Percentiles rank a stretch among this genome's conserved stretches.
phyloP scores from a whole-genome alignment of 768 basidiomycete genomes.

The Tephrocybe sp. region DNA sequence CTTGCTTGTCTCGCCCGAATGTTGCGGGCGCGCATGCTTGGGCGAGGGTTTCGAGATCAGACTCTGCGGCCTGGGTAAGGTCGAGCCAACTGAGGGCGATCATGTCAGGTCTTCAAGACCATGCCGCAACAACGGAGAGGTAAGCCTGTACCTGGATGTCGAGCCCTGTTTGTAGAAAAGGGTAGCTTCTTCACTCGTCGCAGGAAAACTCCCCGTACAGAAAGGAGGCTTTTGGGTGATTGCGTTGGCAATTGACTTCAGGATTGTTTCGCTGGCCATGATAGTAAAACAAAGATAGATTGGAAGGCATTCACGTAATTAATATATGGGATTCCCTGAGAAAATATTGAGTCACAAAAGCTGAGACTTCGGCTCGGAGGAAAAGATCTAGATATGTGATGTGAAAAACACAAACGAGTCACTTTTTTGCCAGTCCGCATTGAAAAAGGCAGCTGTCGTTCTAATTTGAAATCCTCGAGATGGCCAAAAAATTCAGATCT shows the following conservation, averaged over 20 bases:
- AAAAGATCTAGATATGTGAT: too few species aligned
- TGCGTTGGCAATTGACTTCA: background rate
- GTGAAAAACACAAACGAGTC: too few species aligned
- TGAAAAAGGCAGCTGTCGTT: too few species aligned
- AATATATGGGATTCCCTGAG: too few species aligned
- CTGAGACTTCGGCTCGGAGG: too few species aligned
- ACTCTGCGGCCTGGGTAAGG: conserved; percentile 5
- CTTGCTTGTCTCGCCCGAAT: conserved; percentile 35
- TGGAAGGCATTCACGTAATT: too few species aligned
- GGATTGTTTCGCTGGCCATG: background rate
- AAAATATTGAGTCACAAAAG: too few species aligned
- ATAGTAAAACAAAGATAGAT: background rate
- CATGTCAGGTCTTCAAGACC: background rate
- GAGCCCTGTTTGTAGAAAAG: conserved; percentile 5
- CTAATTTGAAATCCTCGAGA: too few species aligned
- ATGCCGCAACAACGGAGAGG: background rate
- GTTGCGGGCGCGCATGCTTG: conserved; percentile 38
- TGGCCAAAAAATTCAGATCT: too few species aligned
- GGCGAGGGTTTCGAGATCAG: conserved; percentile 24
- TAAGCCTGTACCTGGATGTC: background rate
- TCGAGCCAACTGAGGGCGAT: conserved; percentile 11
- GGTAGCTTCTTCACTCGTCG: background rate
- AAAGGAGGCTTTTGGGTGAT: conserved; percentile 10
- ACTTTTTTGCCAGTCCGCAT: too few species aligned
- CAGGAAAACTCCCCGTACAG: conserved; percentile 4